Evolutionary conservation across 208 protist genomes (phyloP), one percentile per base, ranked within the genome.

Genomic region (Naegleria gruberi): DNA sequence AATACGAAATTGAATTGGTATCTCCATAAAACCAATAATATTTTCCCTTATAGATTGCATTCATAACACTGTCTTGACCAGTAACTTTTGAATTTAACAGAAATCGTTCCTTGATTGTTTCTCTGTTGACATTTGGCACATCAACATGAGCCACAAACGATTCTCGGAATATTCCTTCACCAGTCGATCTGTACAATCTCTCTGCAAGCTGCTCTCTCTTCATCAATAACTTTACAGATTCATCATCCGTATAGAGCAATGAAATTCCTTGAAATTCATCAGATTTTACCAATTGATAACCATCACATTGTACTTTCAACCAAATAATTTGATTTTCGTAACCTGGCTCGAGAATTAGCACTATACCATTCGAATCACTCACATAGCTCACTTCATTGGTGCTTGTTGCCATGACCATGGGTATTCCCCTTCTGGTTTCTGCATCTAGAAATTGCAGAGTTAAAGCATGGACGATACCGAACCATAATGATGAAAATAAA

Each of bases 11-110:
- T 42, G 6, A 30, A 41, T 44, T 44, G 0, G 84, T 88, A 26
- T 88, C 84, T 26, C 84, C 84, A n/a, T 7, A 88, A 42, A 88
- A 88, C 45, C 23, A 65, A 65, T 88, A 88, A 34, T 44, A 44
- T 65, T 19, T 88, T 0, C 26, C n/a, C 12, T 88, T 88, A n/a
- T 43, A 65, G 4, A 65, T 40, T 26, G 4, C 19, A 19, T n/a
- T 65, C 46, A 65, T 40, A 23, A 65, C 43, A 6, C n/a, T 43
- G 46, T 88, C 84, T 65, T 44, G 37, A 42, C 84, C 84, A 15
- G n/a, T 88, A 5, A 88, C 84, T 30, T 65, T 30, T 45, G 43
- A n/a, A 42, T 88, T 88, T 42, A 88, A 65, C 26, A 47, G 12
- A 65, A 43, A 40, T 26, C 65, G 40, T 30, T 43, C 41, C 1